These are phyloP conservation scores for Citrus medica DNA, from an alignment of 345 rosid species.

Conservation along the genomic window DNA sequence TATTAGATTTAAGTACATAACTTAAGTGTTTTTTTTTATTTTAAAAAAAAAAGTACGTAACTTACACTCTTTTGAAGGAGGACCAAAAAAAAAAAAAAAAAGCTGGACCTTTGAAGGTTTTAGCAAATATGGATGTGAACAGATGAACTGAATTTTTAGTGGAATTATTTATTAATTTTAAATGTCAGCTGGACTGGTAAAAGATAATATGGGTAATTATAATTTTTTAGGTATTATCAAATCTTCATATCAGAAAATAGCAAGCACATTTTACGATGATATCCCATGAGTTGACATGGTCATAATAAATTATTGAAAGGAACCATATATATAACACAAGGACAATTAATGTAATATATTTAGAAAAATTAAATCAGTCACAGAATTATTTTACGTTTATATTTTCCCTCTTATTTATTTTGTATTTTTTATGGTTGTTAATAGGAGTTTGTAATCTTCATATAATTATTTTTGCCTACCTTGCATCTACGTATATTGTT, in stretches of 20 bases:
- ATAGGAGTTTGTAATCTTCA: not conserved
- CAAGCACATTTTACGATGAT: not conserved
- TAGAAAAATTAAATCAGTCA: not conserved
- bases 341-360: not conserved
- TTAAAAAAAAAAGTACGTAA: no score
- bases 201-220: no score
- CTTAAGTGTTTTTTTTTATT: not conserved
- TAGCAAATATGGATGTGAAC: constrained; percentile 4
- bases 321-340: not conserved
- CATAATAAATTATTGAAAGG: constrained; percentile 14
- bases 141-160: constrained; percentile 6
- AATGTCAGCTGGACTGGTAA: not conserved
- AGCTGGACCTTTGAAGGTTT: not conserved
- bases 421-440: constrained; percentile 6
- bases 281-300: constrained; percentile 17
- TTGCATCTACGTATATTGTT: not conserved
- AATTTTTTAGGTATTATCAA: not conserved
- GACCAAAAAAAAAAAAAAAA: not conserved
- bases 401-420: not conserved
- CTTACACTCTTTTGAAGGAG: not conserved
- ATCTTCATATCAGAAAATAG: not conserved
- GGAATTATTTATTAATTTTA: constrained; percentile 1
- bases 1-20: not conserved
- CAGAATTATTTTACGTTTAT: not conserved
- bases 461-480: not conserved